Percentiles rank a stretch among this genome's conserved stretches.
phyloP scores from a whole-genome alignment of 495 filamentous ascomycete genomes.

The Penicillium lagena region DNA sequence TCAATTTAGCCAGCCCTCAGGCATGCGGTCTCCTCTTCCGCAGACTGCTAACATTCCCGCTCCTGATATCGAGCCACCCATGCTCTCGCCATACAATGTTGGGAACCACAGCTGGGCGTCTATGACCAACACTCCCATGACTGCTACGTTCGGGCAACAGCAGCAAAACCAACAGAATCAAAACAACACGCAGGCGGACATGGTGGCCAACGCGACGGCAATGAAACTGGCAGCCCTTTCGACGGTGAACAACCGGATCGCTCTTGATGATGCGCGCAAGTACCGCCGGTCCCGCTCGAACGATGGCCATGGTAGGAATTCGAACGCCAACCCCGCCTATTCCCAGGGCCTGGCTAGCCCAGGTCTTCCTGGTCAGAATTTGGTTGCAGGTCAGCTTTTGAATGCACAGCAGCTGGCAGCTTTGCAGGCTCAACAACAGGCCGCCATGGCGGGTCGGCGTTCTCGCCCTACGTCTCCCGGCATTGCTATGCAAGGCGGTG shows the following conservation, averaged over 20 bases:
- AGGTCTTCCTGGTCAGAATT: conserved; percentile 56
- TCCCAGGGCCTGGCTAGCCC: conserved; percentile 46
- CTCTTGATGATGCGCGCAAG: conserved; percentile 90
- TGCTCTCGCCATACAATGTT: conserved; percentile 83
- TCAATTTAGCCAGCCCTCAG: conserved; percentile 84
- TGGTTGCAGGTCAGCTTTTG: conserved; percentile 82
- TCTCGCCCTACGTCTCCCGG: conserved; percentile 93
- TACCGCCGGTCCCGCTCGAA: conserved; percentile 88
- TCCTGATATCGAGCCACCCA: conserved; percentile 71
- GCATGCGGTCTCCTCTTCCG: conserved; percentile 75
- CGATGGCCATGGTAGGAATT: conserved; percentile 59
- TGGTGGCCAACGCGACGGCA: conserved; percentile 97
- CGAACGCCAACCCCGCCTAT: conserved; percentile 33
- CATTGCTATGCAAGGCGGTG: conserved; percentile 68
- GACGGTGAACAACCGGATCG: conserved; percentile 97
- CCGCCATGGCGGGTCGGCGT: conserved; percentile 69
- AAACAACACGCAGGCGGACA: conserved; percentile 73
- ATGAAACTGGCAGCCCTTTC: conserved; percentile 98
- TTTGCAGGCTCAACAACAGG: conserved; percentile 75
- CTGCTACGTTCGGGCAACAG: conserved; percentile 64
- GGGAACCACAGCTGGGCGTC: conserved; percentile 94
- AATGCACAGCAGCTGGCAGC: conserved; percentile 80
- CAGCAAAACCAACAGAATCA: conserved; percentile 31
- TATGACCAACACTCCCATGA: conserved; percentile 97
- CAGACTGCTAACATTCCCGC: conserved; percentile 79